Conservation (phyloP, 2,329 filamentous ascomycete genomes). For the Colletotrichum australisinense region DNA sequence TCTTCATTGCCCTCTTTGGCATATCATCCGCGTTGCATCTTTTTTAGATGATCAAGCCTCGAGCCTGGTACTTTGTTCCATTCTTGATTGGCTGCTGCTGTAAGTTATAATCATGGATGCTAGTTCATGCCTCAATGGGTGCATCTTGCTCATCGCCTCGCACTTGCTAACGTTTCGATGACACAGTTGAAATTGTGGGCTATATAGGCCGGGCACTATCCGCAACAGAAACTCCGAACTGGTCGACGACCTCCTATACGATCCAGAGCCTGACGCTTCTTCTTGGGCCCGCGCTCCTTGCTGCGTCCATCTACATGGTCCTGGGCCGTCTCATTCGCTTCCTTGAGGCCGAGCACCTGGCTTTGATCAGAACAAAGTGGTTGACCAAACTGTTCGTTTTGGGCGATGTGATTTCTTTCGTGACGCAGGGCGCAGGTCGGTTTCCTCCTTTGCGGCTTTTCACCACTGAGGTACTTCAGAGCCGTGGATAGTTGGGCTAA, state of each 20-base stretch:
- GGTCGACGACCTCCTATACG: background rate
- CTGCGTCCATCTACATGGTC: slow-evolving; percentile 32
- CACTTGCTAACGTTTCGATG: too few relatives aligned
- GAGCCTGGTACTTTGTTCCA: slow-evolving; percentile 64
- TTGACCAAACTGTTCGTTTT: slow-evolving; percentile 34
- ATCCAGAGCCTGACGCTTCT: slow-evolving; percentile 21
- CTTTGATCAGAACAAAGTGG: slow-evolving; percentile 41
- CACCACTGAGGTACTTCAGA: background rate
- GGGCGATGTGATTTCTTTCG: slow-evolving; percentile 31
- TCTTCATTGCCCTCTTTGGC: background rate
- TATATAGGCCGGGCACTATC: too few relatives aligned
- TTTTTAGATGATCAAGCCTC: slow-evolving; percentile 50
- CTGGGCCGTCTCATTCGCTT: slow-evolving; percentile 20
- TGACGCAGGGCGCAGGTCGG: slow-evolving; percentile 16
- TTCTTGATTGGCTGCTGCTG: slow-evolving; percentile 58
- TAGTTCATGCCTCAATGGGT: too few relatives aligned
- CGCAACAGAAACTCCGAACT: background rate
- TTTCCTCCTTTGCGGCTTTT: background rate
- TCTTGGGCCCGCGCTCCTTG: slow-evolving; percentile 21
- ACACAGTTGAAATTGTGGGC: too few relatives aligned
- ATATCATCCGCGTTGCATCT: slow-evolving; percentile 47
- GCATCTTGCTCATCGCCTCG: too few relatives aligned
- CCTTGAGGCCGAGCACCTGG: background rate
- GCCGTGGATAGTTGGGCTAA: too few relatives aligned
- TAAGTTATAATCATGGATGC: too few relatives aligned